phyloP scores from a whole-genome alignment of 2,329 filamentous ascomycete genomes.

The Thermothelomyces thermophilus region DNA sequence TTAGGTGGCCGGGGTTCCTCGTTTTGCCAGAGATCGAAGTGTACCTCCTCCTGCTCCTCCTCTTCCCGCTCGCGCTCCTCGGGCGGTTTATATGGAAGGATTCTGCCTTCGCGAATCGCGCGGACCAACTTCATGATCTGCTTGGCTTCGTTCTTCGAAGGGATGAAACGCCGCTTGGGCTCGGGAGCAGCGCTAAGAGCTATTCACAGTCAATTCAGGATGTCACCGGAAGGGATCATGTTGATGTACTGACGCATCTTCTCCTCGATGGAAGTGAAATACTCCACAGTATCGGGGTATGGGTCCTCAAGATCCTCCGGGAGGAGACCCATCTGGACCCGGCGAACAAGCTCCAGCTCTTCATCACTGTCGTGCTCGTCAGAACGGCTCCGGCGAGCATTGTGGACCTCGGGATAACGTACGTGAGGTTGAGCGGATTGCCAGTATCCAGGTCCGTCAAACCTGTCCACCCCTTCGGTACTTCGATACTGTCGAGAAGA shows the following conservation, averaged over 20 bases:
- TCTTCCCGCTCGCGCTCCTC: constrained; percentile 62
- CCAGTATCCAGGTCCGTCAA: constrained; percentile 90
- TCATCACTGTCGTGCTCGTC: constrained; percentile 52
- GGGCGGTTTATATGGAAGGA: constrained; percentile 79
- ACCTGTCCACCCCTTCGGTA: constrained; percentile 96
- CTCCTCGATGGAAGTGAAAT: constrained; percentile 85
- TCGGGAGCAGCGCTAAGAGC: constrained; percentile 86
- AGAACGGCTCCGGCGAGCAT: not conserved
- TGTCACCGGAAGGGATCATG: not conserved
- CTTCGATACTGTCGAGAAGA: constrained; percentile 88
- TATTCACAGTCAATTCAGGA: constrained; percentile 14
- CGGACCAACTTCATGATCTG: constrained; percentile 95
- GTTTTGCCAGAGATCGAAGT: constrained; percentile 93
- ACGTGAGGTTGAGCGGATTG: constrained; percentile 70
- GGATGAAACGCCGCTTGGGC: constrained; percentile 89
- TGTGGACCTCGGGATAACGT: not conserved
- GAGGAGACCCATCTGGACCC: constrained; percentile 82
- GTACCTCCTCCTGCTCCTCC: constrained; percentile 62
- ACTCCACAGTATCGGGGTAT: constrained; percentile 88
- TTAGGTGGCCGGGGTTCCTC: constrained; percentile 77
- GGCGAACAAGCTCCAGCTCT: constrained; percentile 80
- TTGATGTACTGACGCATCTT: constrained; percentile 57
- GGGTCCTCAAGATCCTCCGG: constrained; percentile 86
- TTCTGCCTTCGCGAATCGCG: constrained; percentile 89
- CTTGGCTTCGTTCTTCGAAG: constrained; percentile 95